phyloP scores from a whole-genome alignment of 2,329 filamentous ascomycete genomes.

The Colletotrichum gigasporum region DNA sequence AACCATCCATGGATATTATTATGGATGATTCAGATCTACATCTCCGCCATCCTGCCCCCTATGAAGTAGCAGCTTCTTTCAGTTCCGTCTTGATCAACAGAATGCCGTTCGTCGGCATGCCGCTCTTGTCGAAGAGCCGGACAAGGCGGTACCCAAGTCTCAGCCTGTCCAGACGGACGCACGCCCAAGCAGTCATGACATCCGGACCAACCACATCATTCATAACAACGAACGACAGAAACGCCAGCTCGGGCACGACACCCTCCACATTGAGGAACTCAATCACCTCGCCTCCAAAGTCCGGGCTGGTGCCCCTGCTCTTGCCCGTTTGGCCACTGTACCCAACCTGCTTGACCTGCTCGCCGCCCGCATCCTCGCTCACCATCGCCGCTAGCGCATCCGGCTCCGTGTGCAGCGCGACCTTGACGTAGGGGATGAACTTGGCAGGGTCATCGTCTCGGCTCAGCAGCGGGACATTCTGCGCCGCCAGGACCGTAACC shows the following conservation, averaged over 20 bases:
- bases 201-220: conserved; percentile 3
- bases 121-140: conserved; percentile 40
- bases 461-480: conserved; percentile 72
- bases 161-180: conserved; percentile 66
- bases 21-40: no score
- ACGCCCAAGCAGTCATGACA: conserved; percentile 57
- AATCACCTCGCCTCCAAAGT: conserved; percentile 38
- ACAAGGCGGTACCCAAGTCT: conserved; percentile 64
- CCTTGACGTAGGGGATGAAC: conserved; percentile 79
- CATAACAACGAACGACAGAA: conserved; percentile 3
- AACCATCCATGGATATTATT: no score
- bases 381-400: conserved; percentile 56
- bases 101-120: conserved; percentile 53
- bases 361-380: no score
- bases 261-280: conserved; percentile 4
- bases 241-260: neutral
- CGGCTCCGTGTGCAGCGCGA: conserved; percentile 82
- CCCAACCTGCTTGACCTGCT: no score
- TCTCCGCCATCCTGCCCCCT: no score
- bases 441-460: conserved; percentile 39
- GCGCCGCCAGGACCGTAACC: conserved; percentile 81
- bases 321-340: no score
- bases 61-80: no score
- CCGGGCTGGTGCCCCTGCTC: no score
- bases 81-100: conserved; percentile 62